A percentile compares a stretch with the other conserved stretches of the same genome.
Evolutionary conservation across 306 rosid genomes (phyloP).

Genomic region (Castanopsis chinensis): DNA sequence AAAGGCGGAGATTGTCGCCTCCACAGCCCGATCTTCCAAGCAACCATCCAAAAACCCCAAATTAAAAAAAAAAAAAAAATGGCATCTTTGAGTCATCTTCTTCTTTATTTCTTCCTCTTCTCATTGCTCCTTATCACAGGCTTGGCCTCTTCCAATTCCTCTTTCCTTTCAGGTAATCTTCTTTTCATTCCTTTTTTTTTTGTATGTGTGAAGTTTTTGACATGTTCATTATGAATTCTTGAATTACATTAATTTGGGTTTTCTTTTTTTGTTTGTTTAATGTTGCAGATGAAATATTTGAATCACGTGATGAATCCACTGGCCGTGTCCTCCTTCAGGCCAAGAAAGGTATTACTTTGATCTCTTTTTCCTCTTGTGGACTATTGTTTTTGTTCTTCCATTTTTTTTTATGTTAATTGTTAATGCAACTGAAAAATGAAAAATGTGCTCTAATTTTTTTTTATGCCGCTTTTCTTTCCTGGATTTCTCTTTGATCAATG

Average conservation of each 20-base stretch:
- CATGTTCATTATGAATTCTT: not conserved
- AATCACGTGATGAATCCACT: conserved; percentile 17
- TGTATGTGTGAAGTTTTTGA: not conserved
- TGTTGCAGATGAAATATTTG: conserved; percentile 51
- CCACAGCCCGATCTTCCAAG: conserved; percentile 22
- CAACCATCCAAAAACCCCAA: not conserved
- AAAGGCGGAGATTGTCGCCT: conserved; percentile 34
- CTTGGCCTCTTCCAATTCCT: conserved; percentile 41
- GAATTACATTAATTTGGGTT: not conserved
- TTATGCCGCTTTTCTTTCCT: no score
- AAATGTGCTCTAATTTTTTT: not conserved
- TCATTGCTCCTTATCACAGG: conserved; percentile 38
- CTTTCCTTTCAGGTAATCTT: conserved; percentile 56
- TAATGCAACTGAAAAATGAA: not conserved
- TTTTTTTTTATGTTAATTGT: not conserved
- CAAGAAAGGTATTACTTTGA: conserved; percentile 44
- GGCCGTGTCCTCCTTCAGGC: conserved; percentile 83
- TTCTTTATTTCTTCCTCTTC: conserved; percentile 27
- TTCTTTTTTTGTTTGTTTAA: not conserved
- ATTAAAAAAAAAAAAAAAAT: conserved; percentile 19
- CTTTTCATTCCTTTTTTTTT: not conserved
- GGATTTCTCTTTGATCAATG: no score
- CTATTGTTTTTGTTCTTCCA: not conserved
- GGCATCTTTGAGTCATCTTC: conserved; percentile 47
- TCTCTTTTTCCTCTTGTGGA: not conserved